Base-by-base conservation (phyloP, 805 yeast species). In the Komagataella kurtzmanii region DNA sequence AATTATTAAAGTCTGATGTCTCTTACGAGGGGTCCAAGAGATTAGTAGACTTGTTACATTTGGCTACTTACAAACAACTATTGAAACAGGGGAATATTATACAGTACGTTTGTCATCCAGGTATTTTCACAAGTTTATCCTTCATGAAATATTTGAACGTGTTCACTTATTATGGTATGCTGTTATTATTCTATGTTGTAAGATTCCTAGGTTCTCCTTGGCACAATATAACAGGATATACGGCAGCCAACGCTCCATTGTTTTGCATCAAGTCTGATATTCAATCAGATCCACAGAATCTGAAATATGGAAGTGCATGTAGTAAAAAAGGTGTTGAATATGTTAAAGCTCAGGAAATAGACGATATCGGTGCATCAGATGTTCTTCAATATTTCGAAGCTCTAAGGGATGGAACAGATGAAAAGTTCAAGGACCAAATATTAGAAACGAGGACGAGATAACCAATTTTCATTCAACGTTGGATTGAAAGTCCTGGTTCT, bases 21-120 rank as follows among this genome's bases (percentile, higher is more conserved):
- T 80, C 96, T 6, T 93, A 93, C 62, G 98, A 91, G 64, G 96
- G 96, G 8, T 88, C 97, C 1, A 93, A 93, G 62, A 73, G 96
- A 60, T 70, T 85, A 56, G 82, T 91, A 45, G 98, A 93, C 65
- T 72, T 90, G 52, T 66, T 89, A 46, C 98, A 91, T 66, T 65
- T 77, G 46, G 89, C 86, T 7, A 77, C 89, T 1, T 85, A 78
- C 64, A 63, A 76, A 53, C 57, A 68, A 17, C 67, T 88, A 60
- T 59, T 61, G 23, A 58, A 68, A 30, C 59, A 74, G 10, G 61
- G 74, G 50, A 85, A 82, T 1, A 77, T 91, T 49, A 72, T 70
- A 49, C 89, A 85, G 61, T 89, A 86, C 67, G 68, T 91, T 40
- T 81, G 86, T 4, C 97, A 93, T 54, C 99, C 99, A 0, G 99